A percentile compares a stretch with the other conserved stretches of the same genome.
These are phyloP conservation scores for Dianthus caryophyllus DNA, from an alignment of 148 eudicot species.

Conservation along the genomic window DNA sequence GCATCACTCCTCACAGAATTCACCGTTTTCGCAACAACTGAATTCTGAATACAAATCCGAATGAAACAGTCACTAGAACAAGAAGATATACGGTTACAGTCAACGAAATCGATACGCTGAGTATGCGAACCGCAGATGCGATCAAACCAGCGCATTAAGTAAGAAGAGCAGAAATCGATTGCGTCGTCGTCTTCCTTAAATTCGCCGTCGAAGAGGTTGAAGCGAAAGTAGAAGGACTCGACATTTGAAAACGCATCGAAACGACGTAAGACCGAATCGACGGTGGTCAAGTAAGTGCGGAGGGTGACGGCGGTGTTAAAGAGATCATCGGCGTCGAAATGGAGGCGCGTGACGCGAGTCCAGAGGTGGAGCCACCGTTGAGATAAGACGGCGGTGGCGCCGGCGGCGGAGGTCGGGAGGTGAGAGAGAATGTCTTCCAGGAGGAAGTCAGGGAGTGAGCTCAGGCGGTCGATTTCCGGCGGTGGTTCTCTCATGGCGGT, in stretches of 20 bases:
- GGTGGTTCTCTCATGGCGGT: too few species aligned
- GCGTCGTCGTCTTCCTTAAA: too few species aligned
- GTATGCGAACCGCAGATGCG: not conserved
- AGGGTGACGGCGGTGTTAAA: not conserved
- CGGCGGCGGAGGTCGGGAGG: not conserved
- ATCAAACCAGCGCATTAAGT: not conserved
- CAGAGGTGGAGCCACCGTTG: constrained; percentile 11
- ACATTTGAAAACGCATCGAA: not conserved
- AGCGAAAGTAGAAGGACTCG: not conserved
- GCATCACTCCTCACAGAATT: too few species aligned
- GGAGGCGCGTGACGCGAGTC: not conserved
- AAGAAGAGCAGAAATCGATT: not conserved
- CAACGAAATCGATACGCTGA: not conserved
- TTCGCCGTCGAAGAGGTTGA: too few species aligned
- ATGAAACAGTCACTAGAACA: not conserved
- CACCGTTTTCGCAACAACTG: too few species aligned
- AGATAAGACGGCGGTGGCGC: constrained; percentile 9
- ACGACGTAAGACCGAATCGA: not conserved
- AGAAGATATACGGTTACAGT: not conserved
- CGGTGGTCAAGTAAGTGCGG: not conserved
- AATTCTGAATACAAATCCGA: not conserved
- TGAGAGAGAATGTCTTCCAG: not conserved
- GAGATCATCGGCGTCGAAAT: too few species aligned
- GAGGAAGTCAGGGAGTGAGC: constrained; percentile 7
- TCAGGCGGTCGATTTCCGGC: not conserved